These are phyloP conservation scores for Metarhizium anisopliae DNA, from an alignment of 2,329 filamentous ascomycete genomes.

Conservation along the genomic window DNA sequence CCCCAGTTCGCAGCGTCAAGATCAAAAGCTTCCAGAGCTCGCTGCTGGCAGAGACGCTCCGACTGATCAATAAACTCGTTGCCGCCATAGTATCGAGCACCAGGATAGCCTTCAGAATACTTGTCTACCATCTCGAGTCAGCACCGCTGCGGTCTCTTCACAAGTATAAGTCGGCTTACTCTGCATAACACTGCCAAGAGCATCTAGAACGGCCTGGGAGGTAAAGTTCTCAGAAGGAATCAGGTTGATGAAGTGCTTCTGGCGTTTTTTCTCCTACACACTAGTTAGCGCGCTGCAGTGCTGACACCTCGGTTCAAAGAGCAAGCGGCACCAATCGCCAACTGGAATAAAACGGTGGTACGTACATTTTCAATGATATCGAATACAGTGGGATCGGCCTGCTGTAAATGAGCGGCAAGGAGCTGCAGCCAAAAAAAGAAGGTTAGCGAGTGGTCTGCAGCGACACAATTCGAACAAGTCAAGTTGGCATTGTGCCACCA, in stretches of 20 bases:
- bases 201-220: slow-evolving; percentile 84
- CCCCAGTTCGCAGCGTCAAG: slow-evolving; percentile 84
- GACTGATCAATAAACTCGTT: slow-evolving; percentile 94
- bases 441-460: slow-evolving; percentile 7
- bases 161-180: slow-evolving; percentile 43
- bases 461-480: slow-evolving; percentile 3
- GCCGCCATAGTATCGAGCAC: slow-evolving; percentile 91
- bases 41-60: slow-evolving; percentile 81
- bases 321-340: not conserved
- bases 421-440: slow-evolving; percentile 43
- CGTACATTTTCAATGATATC: slow-evolving; percentile 85
- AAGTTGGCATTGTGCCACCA: slow-evolving; percentile 13
- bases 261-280: slow-evolving; percentile 80
- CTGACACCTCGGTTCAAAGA: not conserved
- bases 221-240: slow-evolving; percentile 96
- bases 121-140: slow-evolving; percentile 55
- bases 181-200: slow-evolving; percentile 89
- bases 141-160: not conserved
- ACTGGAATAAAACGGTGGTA: not conserved
- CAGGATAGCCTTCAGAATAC: slow-evolving; percentile 97
- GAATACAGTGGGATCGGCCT: slow-evolving; percentile 80
- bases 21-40: slow-evolving; percentile 80
- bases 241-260: slow-evolving; percentile 97
- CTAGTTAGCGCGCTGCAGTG: not conserved
- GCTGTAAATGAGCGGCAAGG: slow-evolving; percentile 67